These are phyloP conservation scores for Penicillium sp. DNA, from an alignment of 2,329 filamentous ascomycete genomes.

Conservation along the genomic window DNA sequence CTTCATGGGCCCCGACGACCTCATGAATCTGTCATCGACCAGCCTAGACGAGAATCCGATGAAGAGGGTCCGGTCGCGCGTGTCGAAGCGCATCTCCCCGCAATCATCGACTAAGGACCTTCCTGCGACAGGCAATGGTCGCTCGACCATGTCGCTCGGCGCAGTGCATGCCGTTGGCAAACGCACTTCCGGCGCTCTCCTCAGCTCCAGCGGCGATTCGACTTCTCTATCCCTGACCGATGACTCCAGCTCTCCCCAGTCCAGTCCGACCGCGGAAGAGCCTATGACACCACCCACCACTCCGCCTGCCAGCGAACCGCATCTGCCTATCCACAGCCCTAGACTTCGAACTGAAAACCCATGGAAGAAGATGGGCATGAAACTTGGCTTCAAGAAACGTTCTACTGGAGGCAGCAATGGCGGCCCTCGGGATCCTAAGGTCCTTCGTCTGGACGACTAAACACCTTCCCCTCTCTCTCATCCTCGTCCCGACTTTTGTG, in stretches of 20 bases:
- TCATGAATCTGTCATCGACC: constrained; percentile 32
- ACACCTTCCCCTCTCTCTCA: not conserved
- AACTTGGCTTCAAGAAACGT: constrained; percentile 46
- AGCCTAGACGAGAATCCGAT: constrained; percentile 33
- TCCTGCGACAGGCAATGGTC: constrained; percentile 26
- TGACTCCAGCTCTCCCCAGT: constrained; percentile 46
- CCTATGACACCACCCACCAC: constrained; percentile 54
- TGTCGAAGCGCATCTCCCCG: constrained; percentile 31
- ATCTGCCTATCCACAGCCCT: constrained; percentile 37
- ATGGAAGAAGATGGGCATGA: constrained; percentile 55
- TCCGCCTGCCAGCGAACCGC: constrained; percentile 47
- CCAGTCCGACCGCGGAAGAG: constrained; percentile 43
- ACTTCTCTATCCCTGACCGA: constrained; percentile 44
- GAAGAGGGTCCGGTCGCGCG: constrained; percentile 29
- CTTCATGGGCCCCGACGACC: constrained; percentile 41
- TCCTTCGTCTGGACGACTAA: constrained; percentile 24
- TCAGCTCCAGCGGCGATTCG: constrained; percentile 40
- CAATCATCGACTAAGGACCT: constrained; percentile 34
- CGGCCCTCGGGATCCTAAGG: constrained; percentile 22
- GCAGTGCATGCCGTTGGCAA: constrained; percentile 36
- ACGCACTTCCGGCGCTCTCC: constrained; percentile 38
- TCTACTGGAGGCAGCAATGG: constrained; percentile 24
- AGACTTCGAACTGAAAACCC: constrained; percentile 47
- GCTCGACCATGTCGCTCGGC: constrained; percentile 35
- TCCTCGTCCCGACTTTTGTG: not conserved